These are phyloP conservation scores for Stagonosporopsis tanaceti DNA, from an alignment of 2,329 filamentous ascomycete genomes.

Conservation along the genomic window DNA sequence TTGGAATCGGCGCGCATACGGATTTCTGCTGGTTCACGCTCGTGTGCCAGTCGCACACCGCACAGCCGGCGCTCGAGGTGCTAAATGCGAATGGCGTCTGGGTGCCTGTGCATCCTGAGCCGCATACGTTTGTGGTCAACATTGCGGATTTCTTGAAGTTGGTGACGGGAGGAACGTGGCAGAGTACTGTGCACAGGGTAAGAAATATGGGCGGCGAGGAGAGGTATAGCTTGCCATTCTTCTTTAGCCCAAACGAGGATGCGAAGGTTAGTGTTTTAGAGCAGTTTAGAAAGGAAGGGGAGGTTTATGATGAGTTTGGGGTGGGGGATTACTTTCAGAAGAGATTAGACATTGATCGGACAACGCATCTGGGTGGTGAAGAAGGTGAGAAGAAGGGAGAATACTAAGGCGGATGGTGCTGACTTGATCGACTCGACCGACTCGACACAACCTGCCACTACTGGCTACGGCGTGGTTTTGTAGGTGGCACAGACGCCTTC, in stretches of 20 bases:
- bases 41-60: conserved; percentile 42
- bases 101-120: conserved; percentile 49
- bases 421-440: not conserved
- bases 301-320: conserved; percentile 39
- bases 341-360: conserved; percentile 43
- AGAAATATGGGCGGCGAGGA: conserved; percentile 50
- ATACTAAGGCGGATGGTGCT: not conserved
- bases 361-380: conserved; percentile 38
- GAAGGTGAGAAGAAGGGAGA: conserved; percentile 5
- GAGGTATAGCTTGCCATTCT: conserved; percentile 54
- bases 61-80: conserved; percentile 48
- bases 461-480: too few relatives aligned
- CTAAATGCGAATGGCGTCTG: conserved; percentile 54
- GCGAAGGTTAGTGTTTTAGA: conserved; percentile 42
- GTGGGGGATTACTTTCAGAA: conserved; percentile 46
- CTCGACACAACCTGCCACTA: not conserved
- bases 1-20: conserved; percentile 53
- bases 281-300: conserved; percentile 36
- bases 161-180: conserved; percentile 52
- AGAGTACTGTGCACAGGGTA: conserved; percentile 53
- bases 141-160: conserved; percentile 53
- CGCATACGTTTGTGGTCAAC: conserved; percentile 52
- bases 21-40: conserved; percentile 56
- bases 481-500: too few relatives aligned
- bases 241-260: conserved; percentile 49